Evolutionary conservation across 2,329 filamentous ascomycete genomes (phyloP).

Genomic region (Tolypocladium inflatum): DNA sequence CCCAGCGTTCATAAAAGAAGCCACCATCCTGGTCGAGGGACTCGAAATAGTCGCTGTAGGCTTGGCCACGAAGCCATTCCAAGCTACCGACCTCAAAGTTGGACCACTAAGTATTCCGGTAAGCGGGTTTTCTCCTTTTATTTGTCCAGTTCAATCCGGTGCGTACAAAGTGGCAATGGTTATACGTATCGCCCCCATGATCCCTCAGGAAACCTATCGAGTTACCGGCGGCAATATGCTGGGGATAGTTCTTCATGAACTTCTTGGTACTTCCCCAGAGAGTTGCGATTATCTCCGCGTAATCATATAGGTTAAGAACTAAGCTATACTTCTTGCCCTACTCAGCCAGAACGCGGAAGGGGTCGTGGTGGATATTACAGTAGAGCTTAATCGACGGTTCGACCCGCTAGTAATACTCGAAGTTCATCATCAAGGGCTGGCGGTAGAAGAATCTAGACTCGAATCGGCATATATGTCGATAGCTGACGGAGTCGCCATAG

Average conservation of each 20-base stretch:
- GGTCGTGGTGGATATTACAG: slow-evolving; percentile 92
- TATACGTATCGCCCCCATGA: slow-evolving; percentile 85
- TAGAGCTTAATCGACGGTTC: slow-evolving; percentile 94
- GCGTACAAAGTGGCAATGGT: slow-evolving; percentile 98
- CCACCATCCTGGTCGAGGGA: too few species aligned
- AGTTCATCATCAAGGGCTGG: slow-evolving; percentile 85
- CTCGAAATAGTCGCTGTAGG: too few species aligned
- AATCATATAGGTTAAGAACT: slow-evolving; percentile 90
- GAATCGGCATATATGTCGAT: slow-evolving; percentile 98
- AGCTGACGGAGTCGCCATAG: slow-evolving; percentile 93
- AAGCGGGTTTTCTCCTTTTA: too few species aligned
- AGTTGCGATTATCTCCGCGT: slow-evolving; percentile 89
- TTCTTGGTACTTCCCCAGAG: slow-evolving; percentile 94
- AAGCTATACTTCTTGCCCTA: slow-evolving; percentile 98
- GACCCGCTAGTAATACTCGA: slow-evolving; percentile 99
- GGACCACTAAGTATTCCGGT: too few species aligned
- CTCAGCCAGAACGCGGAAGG: slow-evolving; percentile 94
- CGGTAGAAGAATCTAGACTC: slow-evolving; percentile 99
- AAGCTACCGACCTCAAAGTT: too few species aligned
- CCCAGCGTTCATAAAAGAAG: too few species aligned
- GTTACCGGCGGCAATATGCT: slow-evolving; percentile 79
- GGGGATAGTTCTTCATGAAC: slow-evolving; percentile 82
- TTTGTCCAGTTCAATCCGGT: too few species aligned
- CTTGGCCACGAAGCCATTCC: too few species aligned
- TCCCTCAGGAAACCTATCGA: slow-evolving; percentile 87